Percentiles rank a stretch among this genome's conserved stretches.
Evolutionary conservation across 495 filamentous ascomycete genomes (phyloP).

Genomic region (Pyronema omphalodes): DNA sequence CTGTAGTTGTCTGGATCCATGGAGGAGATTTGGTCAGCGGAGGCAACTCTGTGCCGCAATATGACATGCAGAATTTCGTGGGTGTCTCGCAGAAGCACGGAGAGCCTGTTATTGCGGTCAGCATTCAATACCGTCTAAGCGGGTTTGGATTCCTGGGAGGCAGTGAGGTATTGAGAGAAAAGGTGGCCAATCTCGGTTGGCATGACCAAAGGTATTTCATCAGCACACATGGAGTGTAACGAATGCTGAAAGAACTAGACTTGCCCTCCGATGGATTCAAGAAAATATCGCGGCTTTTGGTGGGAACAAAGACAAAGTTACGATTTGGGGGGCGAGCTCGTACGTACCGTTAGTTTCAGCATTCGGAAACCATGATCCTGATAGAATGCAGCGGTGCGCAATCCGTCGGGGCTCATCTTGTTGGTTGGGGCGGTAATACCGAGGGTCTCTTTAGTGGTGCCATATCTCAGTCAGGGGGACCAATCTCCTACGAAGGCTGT

Average conservation of each 20-base stretch:
- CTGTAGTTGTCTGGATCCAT: constrained; percentile 8
- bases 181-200: neutral
- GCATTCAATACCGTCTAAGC: neutral
- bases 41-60: neutral
- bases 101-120: neutral
- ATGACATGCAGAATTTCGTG: constrained; percentile 4
- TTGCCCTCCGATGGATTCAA: constrained; percentile 32
- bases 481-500: neutral
- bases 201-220: neutral
- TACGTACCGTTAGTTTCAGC: neutral
- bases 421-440: neutral
- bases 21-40: constrained; percentile 1
- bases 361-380: neutral
- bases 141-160: constrained; percentile 1
- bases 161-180: neutral
- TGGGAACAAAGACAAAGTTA: constrained; percentile 28
- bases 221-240: neutral
- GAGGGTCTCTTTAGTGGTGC: neutral
- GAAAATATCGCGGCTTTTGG: constrained; percentile 32
- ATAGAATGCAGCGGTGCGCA: neutral
- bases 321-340: constrained; percentile 28
- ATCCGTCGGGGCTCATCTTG: neutral
- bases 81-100: neutral
- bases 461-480: neutral
- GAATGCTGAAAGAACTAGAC: neutral